Evolutionary conservation across 352 stramenopile genomes (phyloP).

Genomic region (Phytopythium litorale): DNA sequence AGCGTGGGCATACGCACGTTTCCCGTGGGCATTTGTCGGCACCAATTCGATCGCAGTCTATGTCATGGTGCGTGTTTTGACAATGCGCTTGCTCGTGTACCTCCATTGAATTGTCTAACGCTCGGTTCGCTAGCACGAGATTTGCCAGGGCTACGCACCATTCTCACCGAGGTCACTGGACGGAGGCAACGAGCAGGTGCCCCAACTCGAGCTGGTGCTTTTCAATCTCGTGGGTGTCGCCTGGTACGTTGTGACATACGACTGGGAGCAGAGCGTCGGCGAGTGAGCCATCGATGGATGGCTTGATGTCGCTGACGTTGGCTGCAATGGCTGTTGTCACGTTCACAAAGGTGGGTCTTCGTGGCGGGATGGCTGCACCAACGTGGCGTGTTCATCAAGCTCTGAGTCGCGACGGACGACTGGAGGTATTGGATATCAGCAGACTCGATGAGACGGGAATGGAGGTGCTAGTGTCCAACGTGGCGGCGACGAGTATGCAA

Average conservation of each 20-base stretch:
- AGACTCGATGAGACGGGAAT: background rate
- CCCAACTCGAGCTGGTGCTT: conserved; percentile 28
- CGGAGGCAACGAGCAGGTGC: conserved; percentile 9
- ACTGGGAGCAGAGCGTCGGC: background rate
- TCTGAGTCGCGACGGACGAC: conserved; percentile 10
- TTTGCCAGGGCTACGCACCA: conserved; percentile 42
- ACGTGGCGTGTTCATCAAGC: conserved; percentile 19
- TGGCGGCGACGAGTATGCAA: background rate
- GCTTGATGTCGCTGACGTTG: conserved; percentile 19
- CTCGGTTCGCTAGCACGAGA: conserved; percentile 38
- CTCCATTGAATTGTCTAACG: background rate
- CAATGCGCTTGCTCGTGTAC: background rate
- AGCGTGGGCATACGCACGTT: conserved; percentile 14
- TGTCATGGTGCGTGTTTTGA: conserved; percentile 37
- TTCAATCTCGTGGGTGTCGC: conserved; percentile 41
- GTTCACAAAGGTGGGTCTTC: conserved; percentile 26
- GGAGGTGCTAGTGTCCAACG: background rate
- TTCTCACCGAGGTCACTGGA: conserved; percentile 31
- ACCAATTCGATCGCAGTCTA: conserved; percentile 80
- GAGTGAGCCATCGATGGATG: background rate
- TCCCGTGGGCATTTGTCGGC: conserved; percentile 38
- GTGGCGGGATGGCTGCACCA: conserved; percentile 33
- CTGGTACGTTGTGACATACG: conserved; percentile 8
- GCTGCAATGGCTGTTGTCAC: background rate
- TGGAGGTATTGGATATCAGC: background rate